These are phyloP conservation scores for Phaeoacremonium minimum DNA, from an alignment of 2,329 filamentous ascomycete genomes.

Conservation along the genomic window DNA sequence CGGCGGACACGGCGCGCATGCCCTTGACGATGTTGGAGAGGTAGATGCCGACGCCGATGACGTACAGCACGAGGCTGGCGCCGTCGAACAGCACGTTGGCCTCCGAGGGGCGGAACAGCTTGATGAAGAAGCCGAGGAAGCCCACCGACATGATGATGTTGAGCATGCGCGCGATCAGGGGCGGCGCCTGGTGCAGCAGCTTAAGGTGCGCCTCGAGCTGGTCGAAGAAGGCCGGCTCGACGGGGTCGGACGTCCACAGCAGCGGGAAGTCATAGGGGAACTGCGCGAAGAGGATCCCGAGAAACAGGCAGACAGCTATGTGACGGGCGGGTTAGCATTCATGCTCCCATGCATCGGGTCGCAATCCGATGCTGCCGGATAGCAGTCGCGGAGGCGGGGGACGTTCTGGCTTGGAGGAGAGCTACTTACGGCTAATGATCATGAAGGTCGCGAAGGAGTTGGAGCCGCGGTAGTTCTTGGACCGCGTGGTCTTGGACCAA, in stretches of 20 bases:
- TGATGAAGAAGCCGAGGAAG: constrained; percentile 83
- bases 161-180: constrained; percentile 87
- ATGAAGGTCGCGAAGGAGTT: constrained; percentile 91
- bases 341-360: constrained; percentile 1
- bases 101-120: constrained; percentile 91
- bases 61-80: constrained; percentile 74
- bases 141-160: constrained; percentile 89
- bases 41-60: constrained; percentile 88
- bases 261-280: constrained; percentile 96
- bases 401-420: constrained; percentile 6
- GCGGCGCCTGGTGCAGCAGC: constrained; percentile 87
- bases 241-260: constrained; percentile 68
- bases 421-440: constrained; percentile 82
- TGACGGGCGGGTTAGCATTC: neutral
- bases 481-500: constrained; percentile 53
- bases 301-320: constrained; percentile 91
- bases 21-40: constrained; percentile 96
- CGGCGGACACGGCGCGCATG: constrained; percentile 74
- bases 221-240: constrained; percentile 67
- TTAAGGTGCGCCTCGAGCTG: constrained; percentile 86
- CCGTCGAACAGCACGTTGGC: constrained; percentile 94
- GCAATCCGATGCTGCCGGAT: no score
- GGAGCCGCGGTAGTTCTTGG: constrained; percentile 53
- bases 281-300: constrained; percentile 92
- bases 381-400: constrained; percentile 3